A percentile compares a stretch with the other conserved stretches of the same genome.
Evolutionary conservation across 1,284 basidiomycete species (phyloP).

Genomic region (Thecaphora frezii): DNA sequence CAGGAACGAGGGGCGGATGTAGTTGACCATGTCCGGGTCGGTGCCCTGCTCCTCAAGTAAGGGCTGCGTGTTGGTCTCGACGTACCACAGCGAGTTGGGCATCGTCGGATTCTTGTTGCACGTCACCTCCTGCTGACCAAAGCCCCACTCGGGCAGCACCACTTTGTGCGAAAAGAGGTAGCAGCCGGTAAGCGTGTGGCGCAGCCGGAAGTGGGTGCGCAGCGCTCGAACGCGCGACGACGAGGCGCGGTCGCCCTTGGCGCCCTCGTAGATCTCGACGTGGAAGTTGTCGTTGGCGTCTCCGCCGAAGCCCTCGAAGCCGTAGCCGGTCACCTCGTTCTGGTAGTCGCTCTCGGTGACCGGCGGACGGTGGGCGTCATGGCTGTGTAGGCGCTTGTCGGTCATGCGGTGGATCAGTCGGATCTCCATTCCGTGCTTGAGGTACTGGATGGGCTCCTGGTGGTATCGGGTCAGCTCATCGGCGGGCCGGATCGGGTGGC

Average conservation of each 20-base stretch:
- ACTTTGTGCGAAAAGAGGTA: conserved; percentile 98
- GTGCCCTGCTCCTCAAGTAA: conserved; percentile 21
- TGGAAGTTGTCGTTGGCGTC: conserved; percentile 95
- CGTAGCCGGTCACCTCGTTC: conserved; percentile 95
- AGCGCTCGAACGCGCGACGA: conserved; percentile 74
- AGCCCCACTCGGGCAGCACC: conserved; percentile 95
- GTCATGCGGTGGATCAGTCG: conserved; percentile 81
- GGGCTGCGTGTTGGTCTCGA: conserved; percentile 83
- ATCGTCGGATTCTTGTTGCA: conserved; percentile 94
- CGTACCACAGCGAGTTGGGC: conserved; percentile 89
- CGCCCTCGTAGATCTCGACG: conserved; percentile 76
- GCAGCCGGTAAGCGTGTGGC: conserved; percentile 85
- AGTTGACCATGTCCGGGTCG: conserved; percentile 65
- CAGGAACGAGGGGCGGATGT: conserved; percentile 80
- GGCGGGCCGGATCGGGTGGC: conserved; percentile 36
- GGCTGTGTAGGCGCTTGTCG: conserved; percentile 86
- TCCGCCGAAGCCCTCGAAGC: conserved; percentile 77
- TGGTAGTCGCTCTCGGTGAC: conserved; percentile 99
- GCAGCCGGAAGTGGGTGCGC: conserved; percentile 78
- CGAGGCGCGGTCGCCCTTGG: conserved; percentile 60
- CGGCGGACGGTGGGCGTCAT: conserved; percentile 82
- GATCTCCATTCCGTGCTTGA: conserved; percentile 73
- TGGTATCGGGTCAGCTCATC: conserved; percentile 43
- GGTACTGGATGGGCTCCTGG: conserved; percentile 66
- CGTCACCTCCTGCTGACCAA: conserved; percentile 93